Evolutionary conservation across 140 eudicot genomes (phyloP), one percentile per base, ranked within the genome.

Genomic region (Anethum foeniculum): DNA sequence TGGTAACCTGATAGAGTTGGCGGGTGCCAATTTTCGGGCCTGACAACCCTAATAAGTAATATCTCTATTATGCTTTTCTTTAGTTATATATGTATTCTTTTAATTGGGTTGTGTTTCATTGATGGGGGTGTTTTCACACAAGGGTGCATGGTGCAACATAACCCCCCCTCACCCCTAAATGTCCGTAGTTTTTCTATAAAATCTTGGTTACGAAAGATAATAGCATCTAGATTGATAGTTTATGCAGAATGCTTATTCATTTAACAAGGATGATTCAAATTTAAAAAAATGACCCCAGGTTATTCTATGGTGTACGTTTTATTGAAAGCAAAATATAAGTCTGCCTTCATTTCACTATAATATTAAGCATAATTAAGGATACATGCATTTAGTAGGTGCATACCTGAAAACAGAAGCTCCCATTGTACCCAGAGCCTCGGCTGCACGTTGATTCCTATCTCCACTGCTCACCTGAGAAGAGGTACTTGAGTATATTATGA

Each of bases 371-470:
- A 15, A 13, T 68, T 34, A 68, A 16, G 19, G 4, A 32, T 5
- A 68, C 43, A 68, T 68, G 74, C n/a, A 34, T 16, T 68, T 14
- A 32, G 21, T 68, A 32, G 74, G 74, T 10, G 11, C 18, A 54
- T 73, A 92, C 98, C 98, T 94, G 91, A 94, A 90, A 75, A 92
- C 97, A 65, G 98, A 94, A 84, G 97, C 97, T 47, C 98, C 97
- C 98, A 94, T 92, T 64, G 97, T 94, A 77, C 91, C 85, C 86
- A 94, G 81, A 79, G 98, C 94, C 86, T 88, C 97, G 76, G 90
- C 80, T 89, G 90, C 89, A 75, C 96, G 91, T 75, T 92, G 93
- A 82, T 94, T 89, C 84, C 92, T 90, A 83, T 88, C 91, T 51
- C 98, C 97, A 32, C 89, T 86, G 49, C 90, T 90, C 68, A 89